A percentile compares a stretch with the other conserved stretches of the same genome.
Conservation (phyloP, 2,329 filamentous ascomycete genomes). For the Arachnopeziza araneosa region DNA sequence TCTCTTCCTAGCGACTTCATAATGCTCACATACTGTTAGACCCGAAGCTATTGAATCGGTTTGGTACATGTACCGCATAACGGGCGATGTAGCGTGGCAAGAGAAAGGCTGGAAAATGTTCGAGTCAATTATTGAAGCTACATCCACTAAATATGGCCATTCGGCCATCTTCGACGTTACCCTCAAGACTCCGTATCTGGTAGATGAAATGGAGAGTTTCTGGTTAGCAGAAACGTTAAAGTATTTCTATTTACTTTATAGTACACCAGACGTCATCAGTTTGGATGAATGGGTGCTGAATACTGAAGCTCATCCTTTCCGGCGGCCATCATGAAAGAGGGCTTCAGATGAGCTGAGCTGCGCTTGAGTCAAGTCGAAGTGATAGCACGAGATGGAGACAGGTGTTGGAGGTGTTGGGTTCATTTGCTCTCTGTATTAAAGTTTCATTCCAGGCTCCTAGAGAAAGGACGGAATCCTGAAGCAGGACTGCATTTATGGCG, state of each 20-base stretch:
- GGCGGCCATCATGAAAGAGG: conserved; percentile 17
- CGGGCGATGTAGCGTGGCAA: conserved; percentile 67
- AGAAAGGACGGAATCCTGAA: background rate
- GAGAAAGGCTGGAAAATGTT: conserved; percentile 89
- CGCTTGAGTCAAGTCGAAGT: background rate
- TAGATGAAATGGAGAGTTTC: conserved; percentile 77
- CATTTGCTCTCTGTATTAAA: background rate
- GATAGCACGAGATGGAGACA: too few relatives aligned
- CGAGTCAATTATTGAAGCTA: conserved; percentile 60
- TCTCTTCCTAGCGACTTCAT: conserved; percentile 5
- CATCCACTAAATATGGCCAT: conserved; percentile 61
- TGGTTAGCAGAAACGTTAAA: conserved; percentile 90
- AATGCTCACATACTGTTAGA: conserved; percentile 15
- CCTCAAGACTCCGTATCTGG: conserved; percentile 35
- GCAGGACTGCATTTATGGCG: background rate
- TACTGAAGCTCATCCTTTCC: conserved; percentile 36
- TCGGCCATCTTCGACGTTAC: conserved; percentile 64
- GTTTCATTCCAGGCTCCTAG: background rate
- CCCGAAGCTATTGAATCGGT: conserved; percentile 78
- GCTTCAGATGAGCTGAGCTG: background rate
- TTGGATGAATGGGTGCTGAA: conserved; percentile 61
- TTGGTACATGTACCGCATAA: conserved; percentile 88
- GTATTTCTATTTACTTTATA: conserved; percentile 83
- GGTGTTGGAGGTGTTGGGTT: background rate
- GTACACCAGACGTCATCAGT: conserved; percentile 55